A percentile compares a stretch with the other conserved stretches of the same genome.
Conservation (phyloP, 306 rosid species). For the Styphnolobium japonicum region DNA sequence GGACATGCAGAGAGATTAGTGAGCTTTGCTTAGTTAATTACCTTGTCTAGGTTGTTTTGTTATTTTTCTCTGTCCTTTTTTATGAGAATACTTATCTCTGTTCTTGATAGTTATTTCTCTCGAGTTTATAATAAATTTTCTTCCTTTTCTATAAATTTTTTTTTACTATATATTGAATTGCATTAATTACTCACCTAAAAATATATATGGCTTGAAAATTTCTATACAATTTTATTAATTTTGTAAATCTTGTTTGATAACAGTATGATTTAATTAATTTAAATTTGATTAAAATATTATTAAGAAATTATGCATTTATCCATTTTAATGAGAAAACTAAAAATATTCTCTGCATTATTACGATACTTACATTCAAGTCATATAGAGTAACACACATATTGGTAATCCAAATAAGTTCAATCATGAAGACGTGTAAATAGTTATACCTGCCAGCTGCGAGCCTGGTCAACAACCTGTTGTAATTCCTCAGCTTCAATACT, state of each 20-base stretch:
- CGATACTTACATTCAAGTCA: not conserved
- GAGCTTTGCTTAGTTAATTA: not conserved
- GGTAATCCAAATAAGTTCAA: slow-evolving; percentile 2
- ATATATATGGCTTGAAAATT: no score
- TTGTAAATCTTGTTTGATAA: not conserved
- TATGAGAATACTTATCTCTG: not conserved
- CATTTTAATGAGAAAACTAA: not conserved
- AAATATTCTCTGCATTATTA: not conserved
- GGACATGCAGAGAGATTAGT: not conserved
- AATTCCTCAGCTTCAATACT: slow-evolving; percentile 42
- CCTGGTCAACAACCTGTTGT: slow-evolving; percentile 40
- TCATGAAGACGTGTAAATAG: not conserved
- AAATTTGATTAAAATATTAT: not conserved
- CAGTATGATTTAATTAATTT: not conserved
- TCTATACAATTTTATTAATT: not conserved
- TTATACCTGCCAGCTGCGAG: slow-evolving; percentile 76
- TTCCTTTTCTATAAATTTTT: not conserved
- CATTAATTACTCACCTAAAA: not conserved
- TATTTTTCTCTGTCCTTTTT: not conserved
- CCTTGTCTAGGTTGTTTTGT: not conserved
- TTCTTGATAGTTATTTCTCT: not conserved
- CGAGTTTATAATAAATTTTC: not conserved
- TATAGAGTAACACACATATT: not conserved
- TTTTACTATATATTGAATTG: not conserved
- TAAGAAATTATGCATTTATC: not conserved